Evolutionary conservation across 2,329 filamentous ascomycete genomes (phyloP), one percentile per base, ranked within the genome.

Genomic region (Trichothecium sympodiale): DNA sequence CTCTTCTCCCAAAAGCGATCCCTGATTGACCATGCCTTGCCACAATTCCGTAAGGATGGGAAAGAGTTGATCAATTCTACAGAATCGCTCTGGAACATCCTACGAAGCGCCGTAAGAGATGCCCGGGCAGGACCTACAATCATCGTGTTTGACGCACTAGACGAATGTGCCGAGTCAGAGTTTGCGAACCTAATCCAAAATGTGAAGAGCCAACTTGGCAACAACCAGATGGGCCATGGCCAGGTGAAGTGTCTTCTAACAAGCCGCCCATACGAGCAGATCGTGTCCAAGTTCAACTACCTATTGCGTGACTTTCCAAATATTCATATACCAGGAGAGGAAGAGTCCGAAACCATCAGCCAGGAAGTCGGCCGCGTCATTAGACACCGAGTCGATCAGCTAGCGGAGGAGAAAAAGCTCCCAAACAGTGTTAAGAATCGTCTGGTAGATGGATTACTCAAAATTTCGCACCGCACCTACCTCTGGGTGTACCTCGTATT

Each of bases 71-170:
- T 40, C 3, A 41, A 48, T 5, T 39, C 41, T 3, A 41, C 45
- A 8, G 8, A 29, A 17, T 40, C 44, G 3, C 45, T 64, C 1
- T 62, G 59, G 59, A 38, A 40, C 1, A 51, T 63, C 29, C 33
- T 65, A 2, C 33, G 37, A 13, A 46, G 38, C 4, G 47, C 51
- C 10, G 38, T 43, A 5, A 29, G 31, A 33, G 54, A 59, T 37
- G 37, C 44, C 0, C 23, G 44, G 13, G 42, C 53, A 2, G 56
- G 51, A 1, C 35, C 48, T 16, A 30, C 64, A 0, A 46, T 57
- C 2, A 41, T 58, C 8, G 50, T 64, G 2, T 40, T 65, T 5
- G 60, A 65, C 44, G 60, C 56, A 1, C 41, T 65, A 2, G 61
- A 66, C 34, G 57, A 63, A 48, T 59, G 50, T 35, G 34, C 27